Conservation (phyloP, 805 yeast species). For the Candida maesae region DNA sequence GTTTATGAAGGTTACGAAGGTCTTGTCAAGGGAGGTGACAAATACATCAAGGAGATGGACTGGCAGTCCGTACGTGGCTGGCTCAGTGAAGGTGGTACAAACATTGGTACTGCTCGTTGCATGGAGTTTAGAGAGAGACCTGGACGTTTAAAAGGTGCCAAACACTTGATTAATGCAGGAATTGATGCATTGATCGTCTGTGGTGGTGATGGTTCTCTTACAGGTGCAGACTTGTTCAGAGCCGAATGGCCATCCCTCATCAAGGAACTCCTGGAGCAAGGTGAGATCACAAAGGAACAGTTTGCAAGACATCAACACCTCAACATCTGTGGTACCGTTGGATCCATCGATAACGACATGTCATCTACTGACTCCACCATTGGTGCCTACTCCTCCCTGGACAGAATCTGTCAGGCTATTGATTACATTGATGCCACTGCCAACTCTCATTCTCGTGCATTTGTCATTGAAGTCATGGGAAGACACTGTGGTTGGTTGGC, state of each 20-base stretch:
- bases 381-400: slow-evolving; percentile 93
- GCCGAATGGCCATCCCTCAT: slow-evolving; percentile 91
- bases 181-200: slow-evolving; percentile 94
- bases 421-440: slow-evolving; percentile 98
- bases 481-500: slow-evolving; percentile 99
- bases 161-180: slow-evolving; percentile 79
- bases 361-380: slow-evolving; percentile 94
- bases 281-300: slow-evolving; percentile 55
- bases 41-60: slow-evolving; percentile 56
- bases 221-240: slow-evolving; percentile 95
- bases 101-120: slow-evolving; percentile 95
- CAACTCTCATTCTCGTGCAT: slow-evolving; percentile 93
- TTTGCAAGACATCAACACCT: slow-evolving; percentile 61
- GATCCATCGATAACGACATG: slow-evolving; percentile 98
- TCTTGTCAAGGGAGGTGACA: slow-evolving; percentile 77
- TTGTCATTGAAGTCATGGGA: slow-evolving; percentile 98
- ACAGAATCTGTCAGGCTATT: slow-evolving; percentile 87
- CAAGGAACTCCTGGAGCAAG: slow-evolving; percentile 58
- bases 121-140: slow-evolving; percentile 77
- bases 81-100: slow-evolving; percentile 90
- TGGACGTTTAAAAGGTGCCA: slow-evolving; percentile 82
- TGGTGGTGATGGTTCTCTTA: slow-evolving; percentile 98
- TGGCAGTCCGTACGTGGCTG: slow-evolving; percentile 97
- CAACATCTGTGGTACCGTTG: slow-evolving; percentile 91
- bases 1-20: slow-evolving; percentile 96